These are phyloP conservation scores for Metschnikowia amazonensis DNA, from an alignment of 805 yeast species.

Conservation along the genomic window DNA sequence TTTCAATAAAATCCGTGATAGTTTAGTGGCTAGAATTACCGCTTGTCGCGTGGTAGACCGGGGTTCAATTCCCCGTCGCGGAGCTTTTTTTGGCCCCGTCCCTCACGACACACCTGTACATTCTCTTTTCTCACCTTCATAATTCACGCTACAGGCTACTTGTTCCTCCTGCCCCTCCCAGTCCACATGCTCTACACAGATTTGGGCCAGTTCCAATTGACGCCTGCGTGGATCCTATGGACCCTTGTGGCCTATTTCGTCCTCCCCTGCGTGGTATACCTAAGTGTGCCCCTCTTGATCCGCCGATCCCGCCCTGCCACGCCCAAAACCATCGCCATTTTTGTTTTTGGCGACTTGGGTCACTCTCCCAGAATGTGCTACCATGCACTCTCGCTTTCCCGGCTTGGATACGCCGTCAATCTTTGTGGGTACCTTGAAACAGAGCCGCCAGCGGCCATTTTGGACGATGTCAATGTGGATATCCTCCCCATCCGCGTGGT, in stretches of 20 bases:
- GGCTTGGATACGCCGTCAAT: constrained; percentile 67
- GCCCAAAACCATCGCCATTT: constrained; percentile 58
- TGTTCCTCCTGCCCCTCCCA: not conserved
- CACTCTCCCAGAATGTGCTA: constrained; percentile 94
- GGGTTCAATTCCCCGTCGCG: too few species aligned
- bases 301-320: constrained; percentile 23
- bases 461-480: constrained; percentile 49
- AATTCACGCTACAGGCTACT: not conserved
- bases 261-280: constrained; percentile 43
- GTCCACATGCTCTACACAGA: constrained; percentile 5
- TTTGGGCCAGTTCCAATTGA: constrained; percentile 8
- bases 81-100: not conserved
- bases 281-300: constrained; percentile 35
- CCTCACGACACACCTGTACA: not conserved
- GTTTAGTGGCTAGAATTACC: too few species aligned
- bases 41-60: too few species aligned
- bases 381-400: constrained; percentile 78
- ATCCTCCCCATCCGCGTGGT: constrained; percentile 45
- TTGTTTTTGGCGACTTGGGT: constrained; percentile 90
- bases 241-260: constrained; percentile 44
- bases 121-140: not conserved
- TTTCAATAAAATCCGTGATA: too few species aligned
- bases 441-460: constrained; percentile 46
- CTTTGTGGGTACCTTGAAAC: constrained; percentile 79
- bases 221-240: constrained; percentile 38